Conservation (phyloP, 1,284 basidiomycete species). For the Megacollybia platyphylla region DNA sequence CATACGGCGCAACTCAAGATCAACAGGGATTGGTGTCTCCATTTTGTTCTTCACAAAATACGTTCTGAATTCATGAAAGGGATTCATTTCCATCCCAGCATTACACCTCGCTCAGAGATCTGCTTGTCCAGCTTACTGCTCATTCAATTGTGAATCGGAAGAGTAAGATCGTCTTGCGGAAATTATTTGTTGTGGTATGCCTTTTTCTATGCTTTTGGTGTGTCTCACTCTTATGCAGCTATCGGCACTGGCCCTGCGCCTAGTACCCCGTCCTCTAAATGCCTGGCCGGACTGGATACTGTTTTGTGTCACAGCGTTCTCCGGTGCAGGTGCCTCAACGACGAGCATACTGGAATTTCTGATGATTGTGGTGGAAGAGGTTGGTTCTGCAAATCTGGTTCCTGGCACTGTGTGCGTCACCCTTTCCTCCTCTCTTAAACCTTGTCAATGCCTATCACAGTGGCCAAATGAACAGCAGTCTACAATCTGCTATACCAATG, state of each 20-base stretch:
- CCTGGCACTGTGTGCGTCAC: slow-evolving; percentile 26
- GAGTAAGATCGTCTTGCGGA: slow-evolving; percentile 65
- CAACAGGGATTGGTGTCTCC: slow-evolving; percentile 72
- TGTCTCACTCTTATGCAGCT: slow-evolving; percentile 27
- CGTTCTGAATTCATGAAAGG: slow-evolving; percentile 22
- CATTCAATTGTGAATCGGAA: slow-evolving; percentile 40
- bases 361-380: slow-evolving; percentile 75
- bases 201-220: slow-evolving; percentile 5
- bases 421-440: too few relatives aligned
- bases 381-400: slow-evolving; percentile 55
- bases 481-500: slow-evolving; percentile 52
- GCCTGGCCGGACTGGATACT: slow-evolving; percentile 68
- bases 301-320: slow-evolving; percentile 43
- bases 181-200: slow-evolving; percentile 77
- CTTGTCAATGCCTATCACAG: slow-evolving; percentile 18
- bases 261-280: slow-evolving; percentile 41
- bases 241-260: slow-evolving; percentile 63
- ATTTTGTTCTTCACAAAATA: not conserved
- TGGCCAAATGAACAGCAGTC: slow-evolving; percentile 46
- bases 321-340: slow-evolving; percentile 36
- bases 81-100: slow-evolving; percentile 46
- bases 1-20: slow-evolving; percentile 89
- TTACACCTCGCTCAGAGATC: slow-evolving; percentile 37
- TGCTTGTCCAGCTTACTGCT: slow-evolving; percentile 51
- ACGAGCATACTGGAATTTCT: slow-evolving; percentile 67